These are phyloP conservation scores for Fusarium odoratissimum DNA, from an alignment of 2,329 filamentous ascomycete genomes.

Conservation along the genomic window DNA sequence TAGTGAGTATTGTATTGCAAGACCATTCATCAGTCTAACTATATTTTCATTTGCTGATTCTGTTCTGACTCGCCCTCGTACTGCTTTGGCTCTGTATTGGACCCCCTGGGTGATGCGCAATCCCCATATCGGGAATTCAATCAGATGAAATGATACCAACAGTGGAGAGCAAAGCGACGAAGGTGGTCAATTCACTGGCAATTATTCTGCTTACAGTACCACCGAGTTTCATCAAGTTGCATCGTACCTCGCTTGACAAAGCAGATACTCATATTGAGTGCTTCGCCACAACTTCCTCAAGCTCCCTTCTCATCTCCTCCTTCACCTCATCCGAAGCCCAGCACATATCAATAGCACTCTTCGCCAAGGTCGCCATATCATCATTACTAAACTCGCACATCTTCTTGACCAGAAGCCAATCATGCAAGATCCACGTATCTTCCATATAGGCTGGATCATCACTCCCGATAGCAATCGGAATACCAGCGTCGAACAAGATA, in stretches of 20 bases:
- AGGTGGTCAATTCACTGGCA: rapidly evolving
- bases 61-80: no score
- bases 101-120: no score
- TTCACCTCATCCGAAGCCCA: slow-evolving; percentile 52
- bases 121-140: rapidly evolving
- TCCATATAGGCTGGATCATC: slow-evolving; percentile 82
- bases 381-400: slow-evolving; percentile 13
- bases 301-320: neutral
- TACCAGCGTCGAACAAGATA: slow-evolving; percentile 68
- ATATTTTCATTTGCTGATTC: no score
- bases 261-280: neutral
- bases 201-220: rapidly evolving
- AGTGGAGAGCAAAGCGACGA: neutral
- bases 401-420: slow-evolving; percentile 49
- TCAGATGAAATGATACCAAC: no score
- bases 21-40: no score
- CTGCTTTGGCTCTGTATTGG: no score
- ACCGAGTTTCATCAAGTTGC: no score
- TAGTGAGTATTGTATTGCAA: no score
- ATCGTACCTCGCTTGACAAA: rapidly evolving
- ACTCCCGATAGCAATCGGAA: slow-evolving; percentile 76
- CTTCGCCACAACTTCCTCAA: neutral
- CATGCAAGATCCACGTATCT: slow-evolving; percentile 58
- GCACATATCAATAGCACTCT: slow-evolving; percentile 58
- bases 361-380: slow-evolving; percentile 57